Percentiles rank a stretch among this genome's conserved stretches.
Conservation (phyloP, 192 early-diverging fungal species). For the Gryganskiella cystojenkinii region DNA sequence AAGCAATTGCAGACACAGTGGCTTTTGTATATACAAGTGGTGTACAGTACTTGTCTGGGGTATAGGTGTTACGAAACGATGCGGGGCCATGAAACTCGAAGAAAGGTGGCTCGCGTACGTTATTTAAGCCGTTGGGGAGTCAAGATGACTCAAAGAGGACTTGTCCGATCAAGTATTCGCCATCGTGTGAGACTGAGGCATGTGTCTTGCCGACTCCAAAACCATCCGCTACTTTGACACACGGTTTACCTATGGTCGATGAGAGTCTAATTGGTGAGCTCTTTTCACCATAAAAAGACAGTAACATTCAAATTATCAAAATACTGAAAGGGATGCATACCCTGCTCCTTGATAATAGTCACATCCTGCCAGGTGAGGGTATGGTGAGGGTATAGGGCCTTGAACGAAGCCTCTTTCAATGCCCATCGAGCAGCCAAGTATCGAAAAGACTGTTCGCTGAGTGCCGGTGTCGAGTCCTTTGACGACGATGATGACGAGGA, state of each 20-base stretch:
- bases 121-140: too few relatives aligned
- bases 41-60: too few relatives aligned
- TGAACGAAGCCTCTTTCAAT: conserved; percentile 80
- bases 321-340: too few relatives aligned
- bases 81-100: too few relatives aligned
- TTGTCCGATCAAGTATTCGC: conserved; percentile 76
- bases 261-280: neutral
- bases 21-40: too few relatives aligned
- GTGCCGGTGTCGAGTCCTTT: neutral
- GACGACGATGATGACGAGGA: neutral
- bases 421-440: conserved; percentile 63
- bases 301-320: conserved; percentile 2
- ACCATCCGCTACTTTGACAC: conserved; percentile 41
- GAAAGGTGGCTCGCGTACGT: too few relatives aligned
- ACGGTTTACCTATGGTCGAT: conserved; percentile 57
- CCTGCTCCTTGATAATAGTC: conserved; percentile 59
- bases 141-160: conserved; percentile 66
- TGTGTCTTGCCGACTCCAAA: conserved; percentile 57
- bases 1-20: too few relatives aligned
- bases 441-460: neutral
- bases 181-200: conserved; percentile 81
- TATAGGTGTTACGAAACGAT: too few relatives aligned
- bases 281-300: conserved; percentile 4
- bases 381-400: conserved; percentile 72
- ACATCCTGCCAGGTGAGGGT: conserved; percentile 74